phyloP scores from a whole-genome alignment of 352 stramenopile genomes.

The Phytophthora tubulina region DNA sequence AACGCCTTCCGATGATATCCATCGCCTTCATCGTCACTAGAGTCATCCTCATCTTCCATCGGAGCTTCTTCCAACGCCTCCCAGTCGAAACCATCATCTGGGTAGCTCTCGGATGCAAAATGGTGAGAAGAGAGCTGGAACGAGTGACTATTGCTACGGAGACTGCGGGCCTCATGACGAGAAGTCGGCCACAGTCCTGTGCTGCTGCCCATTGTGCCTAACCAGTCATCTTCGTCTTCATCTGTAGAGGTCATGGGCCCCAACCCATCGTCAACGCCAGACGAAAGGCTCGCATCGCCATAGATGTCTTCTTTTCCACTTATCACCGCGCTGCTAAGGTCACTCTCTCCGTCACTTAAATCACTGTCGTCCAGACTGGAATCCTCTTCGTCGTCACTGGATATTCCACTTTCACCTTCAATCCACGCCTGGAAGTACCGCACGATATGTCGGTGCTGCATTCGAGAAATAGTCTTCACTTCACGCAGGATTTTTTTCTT shows the following conservation, averaged over 20 bases:
- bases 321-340: not conserved
- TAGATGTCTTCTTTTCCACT: slow-evolving; percentile 44
- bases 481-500: slow-evolving; percentile 97
- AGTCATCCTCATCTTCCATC: slow-evolving; percentile 47
- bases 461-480: slow-evolving; percentile 96
- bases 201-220: slow-evolving; percentile 74
- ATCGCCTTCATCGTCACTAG: slow-evolving; percentile 42
- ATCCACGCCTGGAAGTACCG: slow-evolving; percentile 94
- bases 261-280: slow-evolving; percentile 44
- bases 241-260: slow-evolving; percentile 53
- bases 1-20: slow-evolving; percentile 25
- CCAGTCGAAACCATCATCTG: slow-evolving; percentile 80
- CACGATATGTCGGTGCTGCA: slow-evolving; percentile 97
- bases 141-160: slow-evolving; percentile 54
- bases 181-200: slow-evolving; percentile 75
- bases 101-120: slow-evolving; percentile 47
- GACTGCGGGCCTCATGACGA: slow-evolving; percentile 62
- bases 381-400: slow-evolving; percentile 58
- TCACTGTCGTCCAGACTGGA: slow-evolving; percentile 51
- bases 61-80: slow-evolving; percentile 68
- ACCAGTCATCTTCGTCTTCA: slow-evolving; percentile 85
- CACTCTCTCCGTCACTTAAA: slow-evolving; percentile 38
- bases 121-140: slow-evolving; percentile 47
- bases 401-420: slow-evolving; percentile 72
- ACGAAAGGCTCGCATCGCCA: slow-evolving; percentile 53